A percentile compares a stretch with the other conserved stretches of the same genome.
phyloP scores from a whole-genome alignment of 202 grass and related monocot genomes.

The Carex arenaria region DNA sequence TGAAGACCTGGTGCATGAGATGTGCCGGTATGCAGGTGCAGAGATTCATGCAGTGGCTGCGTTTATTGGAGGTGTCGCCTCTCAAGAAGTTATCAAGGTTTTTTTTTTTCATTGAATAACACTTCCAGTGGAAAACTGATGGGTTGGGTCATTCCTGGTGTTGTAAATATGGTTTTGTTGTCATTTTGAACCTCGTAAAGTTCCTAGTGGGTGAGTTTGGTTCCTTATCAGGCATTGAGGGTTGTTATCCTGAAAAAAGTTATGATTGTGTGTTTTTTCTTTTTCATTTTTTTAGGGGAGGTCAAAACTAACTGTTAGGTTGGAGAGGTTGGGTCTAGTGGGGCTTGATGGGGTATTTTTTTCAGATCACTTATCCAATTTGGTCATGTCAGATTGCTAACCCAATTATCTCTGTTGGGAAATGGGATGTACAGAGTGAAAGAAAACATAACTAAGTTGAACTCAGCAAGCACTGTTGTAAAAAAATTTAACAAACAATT shows the following conservation, averaged over 20 bases:
- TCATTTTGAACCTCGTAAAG: no score
- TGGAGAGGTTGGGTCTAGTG: neutral
- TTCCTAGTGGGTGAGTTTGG: no score
- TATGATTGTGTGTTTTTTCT: neutral
- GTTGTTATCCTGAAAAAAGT: no score
- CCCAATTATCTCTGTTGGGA: neutral
- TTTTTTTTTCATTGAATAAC: conserved; percentile 6
- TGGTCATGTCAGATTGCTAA: neutral
- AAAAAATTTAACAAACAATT: neutral
- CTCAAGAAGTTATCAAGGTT: conserved; percentile 94
- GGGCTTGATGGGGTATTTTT: neutral
- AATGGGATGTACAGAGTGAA: neutral
- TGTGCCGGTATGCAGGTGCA: conserved; percentile 77
- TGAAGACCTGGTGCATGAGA: conserved; percentile 71
- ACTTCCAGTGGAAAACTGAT: neutral
- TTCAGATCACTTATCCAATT: neutral
- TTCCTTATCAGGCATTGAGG: no score
- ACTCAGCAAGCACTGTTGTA: neutral
- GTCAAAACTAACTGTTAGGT: neutral
- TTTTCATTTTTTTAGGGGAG: neutral
- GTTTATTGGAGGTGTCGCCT: conserved; percentile 80
- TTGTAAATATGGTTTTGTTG: no score
- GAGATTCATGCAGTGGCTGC: conserved; percentile 77
- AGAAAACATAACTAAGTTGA: neutral
- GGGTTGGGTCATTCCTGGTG: neutral